Conservation (phyloP, 139 green algal species). For the Chara braunii region DNA sequence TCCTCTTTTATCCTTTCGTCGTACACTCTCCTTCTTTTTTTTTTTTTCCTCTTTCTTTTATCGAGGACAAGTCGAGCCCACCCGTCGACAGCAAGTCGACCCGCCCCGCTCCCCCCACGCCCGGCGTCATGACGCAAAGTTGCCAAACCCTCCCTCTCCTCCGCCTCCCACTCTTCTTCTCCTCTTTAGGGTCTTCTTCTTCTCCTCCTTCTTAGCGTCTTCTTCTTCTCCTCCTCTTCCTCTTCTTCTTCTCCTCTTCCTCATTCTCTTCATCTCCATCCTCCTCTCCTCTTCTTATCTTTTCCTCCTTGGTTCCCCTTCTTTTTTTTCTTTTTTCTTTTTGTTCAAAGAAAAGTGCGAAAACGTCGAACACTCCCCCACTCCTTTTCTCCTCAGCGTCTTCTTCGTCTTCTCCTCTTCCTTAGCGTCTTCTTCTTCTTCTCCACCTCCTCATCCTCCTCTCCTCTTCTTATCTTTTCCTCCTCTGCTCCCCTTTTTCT, state of each 20-base stretch:
- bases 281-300: not conserved
- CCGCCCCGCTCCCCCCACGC: not conserved
- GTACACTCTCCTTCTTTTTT: not conserved
- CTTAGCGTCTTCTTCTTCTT: not conserved
- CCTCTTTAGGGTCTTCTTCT: not conserved
- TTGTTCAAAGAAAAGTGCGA: not conserved
- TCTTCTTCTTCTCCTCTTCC: not conserved
- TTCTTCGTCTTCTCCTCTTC: too few relatives aligned
- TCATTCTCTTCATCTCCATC: not conserved
- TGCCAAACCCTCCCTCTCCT: not conserved
- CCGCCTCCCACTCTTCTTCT: not conserved
- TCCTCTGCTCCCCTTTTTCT: not conserved
- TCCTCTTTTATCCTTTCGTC: not conserved
- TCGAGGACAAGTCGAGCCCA: not conserved
- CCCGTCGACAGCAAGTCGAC: not conserved
- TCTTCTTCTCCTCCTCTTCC: not conserved
- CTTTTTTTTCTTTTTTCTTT: not conserved
- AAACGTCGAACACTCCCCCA: not conserved
- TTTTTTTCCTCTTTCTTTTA: not conserved
- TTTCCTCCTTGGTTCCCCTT: not conserved
- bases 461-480: conserved; percentile 1
- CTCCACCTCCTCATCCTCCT: not conserved
- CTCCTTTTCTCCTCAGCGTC: too few relatives aligned
- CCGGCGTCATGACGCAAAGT: not conserved
- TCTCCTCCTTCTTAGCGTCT: not conserved